Percentiles rank a stretch among this genome's conserved stretches.
phyloP scores from a whole-genome alignment of 2,329 filamentous ascomycete genomes.

The Fusarium camptoceras region DNA sequence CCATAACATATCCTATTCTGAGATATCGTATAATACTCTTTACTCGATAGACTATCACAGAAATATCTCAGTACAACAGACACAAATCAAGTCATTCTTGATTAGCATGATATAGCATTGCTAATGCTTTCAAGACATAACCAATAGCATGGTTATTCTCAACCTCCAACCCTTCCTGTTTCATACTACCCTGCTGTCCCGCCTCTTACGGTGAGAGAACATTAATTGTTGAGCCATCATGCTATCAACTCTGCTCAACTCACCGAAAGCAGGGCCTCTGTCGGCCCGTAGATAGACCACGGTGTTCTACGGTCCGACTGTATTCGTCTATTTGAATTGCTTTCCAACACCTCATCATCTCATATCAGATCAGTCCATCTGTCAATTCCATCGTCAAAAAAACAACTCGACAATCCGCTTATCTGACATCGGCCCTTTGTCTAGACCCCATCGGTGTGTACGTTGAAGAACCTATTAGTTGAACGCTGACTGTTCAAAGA shows the following conservation, averaged over 20 bases:
- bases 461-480: background rate
- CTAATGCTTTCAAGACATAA: slow-evolving; percentile 5
- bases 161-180: background rate
- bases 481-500: slow-evolving; percentile 4
- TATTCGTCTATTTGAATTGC: slow-evolving; percentile 27
- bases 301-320: slow-evolving; percentile 44
- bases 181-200: slow-evolving; percentile 20
- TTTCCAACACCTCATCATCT: slow-evolving; percentile 12
- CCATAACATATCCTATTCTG: slow-evolving; percentile 12
- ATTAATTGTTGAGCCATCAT: slow-evolving; percentile 31
- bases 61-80: slow-evolving; percentile 1
- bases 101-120: background rate
- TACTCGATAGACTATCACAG: background rate
- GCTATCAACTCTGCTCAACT: slow-evolving; percentile 16
- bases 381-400: slow-evolving; percentile 38
- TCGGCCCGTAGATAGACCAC: slow-evolving; percentile 43
- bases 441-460: slow-evolving; percentile 28
- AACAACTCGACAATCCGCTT: slow-evolving; percentile 27
- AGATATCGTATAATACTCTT: slow-evolving; percentile 7
- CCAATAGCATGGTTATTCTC: slow-evolving; percentile 3
- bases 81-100: background rate
- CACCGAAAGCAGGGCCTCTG: slow-evolving; percentile 33
- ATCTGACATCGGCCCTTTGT: slow-evolving; percentile 30
- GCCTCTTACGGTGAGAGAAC: slow-evolving; percentile 22
- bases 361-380: slow-evolving; percentile 31